Conservation (phyloP, 1,139 yeast genomes). For the Lodderomyces oxycetoniae region DNA sequence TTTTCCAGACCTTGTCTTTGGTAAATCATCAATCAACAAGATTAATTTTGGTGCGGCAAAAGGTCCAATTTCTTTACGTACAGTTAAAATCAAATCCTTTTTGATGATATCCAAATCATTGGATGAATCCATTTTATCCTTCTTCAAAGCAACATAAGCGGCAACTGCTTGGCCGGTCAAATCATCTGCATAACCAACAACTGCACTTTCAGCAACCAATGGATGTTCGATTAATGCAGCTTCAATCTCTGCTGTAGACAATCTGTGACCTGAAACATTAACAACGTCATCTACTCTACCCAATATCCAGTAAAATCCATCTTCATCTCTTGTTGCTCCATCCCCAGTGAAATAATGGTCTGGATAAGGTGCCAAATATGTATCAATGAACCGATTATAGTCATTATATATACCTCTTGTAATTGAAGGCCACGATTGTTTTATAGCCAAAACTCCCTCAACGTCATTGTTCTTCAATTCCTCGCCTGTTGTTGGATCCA, state of each 20-base stretch:
- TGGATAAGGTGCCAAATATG: conserved; percentile 66
- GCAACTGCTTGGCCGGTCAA: conserved; percentile 82
- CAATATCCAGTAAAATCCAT: conserved; percentile 74
- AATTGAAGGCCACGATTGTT: conserved; percentile 74
- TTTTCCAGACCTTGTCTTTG: conserved; percentile 81
- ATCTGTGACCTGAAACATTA: conserved; percentile 74
- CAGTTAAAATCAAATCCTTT: conserved; percentile 67
- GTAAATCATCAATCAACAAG: conserved; percentile 68
- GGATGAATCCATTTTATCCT: conserved; percentile 17
- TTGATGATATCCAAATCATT: conserved; percentile 50
- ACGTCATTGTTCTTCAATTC: conserved; percentile 59
- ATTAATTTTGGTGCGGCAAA: conserved; percentile 78
- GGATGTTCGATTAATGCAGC: conserved; percentile 71
- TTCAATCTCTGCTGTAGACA: conserved; percentile 79
- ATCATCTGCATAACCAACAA: conserved; percentile 76
- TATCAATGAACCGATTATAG: conserved; percentile 62
- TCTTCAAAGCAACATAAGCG: conserved; percentile 69
- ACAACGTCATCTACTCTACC: conserved; percentile 84
- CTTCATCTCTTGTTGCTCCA: conserved; percentile 76
- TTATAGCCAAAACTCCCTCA: conserved; percentile 72
- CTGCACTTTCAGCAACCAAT: conserved; percentile 72
- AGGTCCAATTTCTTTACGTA: conserved; percentile 77
- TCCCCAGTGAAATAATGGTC: conserved; percentile 75
- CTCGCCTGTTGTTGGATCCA: conserved; percentile 69
- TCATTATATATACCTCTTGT: conserved; percentile 73